A percentile compares a stretch with the other conserved stretches of the same genome.
Conservation (phyloP, 2,329 filamentous ascomycete genomes). For the Fusarium veterinarium region DNA sequence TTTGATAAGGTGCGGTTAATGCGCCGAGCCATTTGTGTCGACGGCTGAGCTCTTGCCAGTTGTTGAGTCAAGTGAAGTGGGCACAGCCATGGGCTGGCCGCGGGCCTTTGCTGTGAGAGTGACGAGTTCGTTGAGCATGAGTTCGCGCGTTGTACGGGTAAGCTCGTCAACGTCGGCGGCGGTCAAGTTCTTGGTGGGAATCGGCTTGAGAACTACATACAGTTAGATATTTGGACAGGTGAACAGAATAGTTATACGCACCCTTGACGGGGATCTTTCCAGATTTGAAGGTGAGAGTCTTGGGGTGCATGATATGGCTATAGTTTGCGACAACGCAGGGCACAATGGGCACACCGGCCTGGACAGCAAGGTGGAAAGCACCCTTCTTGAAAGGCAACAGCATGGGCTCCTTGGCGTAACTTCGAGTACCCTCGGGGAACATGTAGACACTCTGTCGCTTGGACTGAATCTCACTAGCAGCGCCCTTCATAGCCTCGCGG, state of each 20-base stretch:
- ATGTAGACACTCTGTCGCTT: constrained; percentile 83
- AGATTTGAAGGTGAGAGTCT: constrained; percentile 71
- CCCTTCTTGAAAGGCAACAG: constrained; percentile 99
- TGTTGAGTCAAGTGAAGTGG: constrained; percentile 42
- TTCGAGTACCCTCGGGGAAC: constrained; percentile 93
- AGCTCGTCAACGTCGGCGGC: constrained; percentile 82
- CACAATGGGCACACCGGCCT: constrained; percentile 93
- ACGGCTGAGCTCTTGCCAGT: constrained; percentile 47
- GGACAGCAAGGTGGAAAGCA: constrained; percentile 93
- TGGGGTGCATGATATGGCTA: constrained; percentile 75
- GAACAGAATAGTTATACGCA: constrained; percentile 51
- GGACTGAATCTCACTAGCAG: constrained; percentile 80
- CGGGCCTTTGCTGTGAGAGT: constrained; percentile 63
- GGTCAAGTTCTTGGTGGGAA: constrained; percentile 79
- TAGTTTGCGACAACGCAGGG: constrained; percentile 87
- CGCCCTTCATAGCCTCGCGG: constrained; percentile 84
- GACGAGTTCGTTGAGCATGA: constrained; percentile 78
- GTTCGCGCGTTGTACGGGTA: constrained; percentile 72
- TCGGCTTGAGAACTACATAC: constrained; percentile 77
- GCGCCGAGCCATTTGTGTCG: constrained; percentile 59
- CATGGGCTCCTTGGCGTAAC: constrained; percentile 83
- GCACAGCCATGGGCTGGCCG: constrained; percentile 52
- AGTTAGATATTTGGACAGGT: not conserved
- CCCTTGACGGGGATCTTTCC: constrained; percentile 82
- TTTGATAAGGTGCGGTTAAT: constrained; percentile 15